Percentiles rank a stretch among this genome's conserved stretches.
Evolutionary conservation across 2,329 filamentous ascomycete species (phyloP).

Genomic region (Elsinoe perseae): DNA sequence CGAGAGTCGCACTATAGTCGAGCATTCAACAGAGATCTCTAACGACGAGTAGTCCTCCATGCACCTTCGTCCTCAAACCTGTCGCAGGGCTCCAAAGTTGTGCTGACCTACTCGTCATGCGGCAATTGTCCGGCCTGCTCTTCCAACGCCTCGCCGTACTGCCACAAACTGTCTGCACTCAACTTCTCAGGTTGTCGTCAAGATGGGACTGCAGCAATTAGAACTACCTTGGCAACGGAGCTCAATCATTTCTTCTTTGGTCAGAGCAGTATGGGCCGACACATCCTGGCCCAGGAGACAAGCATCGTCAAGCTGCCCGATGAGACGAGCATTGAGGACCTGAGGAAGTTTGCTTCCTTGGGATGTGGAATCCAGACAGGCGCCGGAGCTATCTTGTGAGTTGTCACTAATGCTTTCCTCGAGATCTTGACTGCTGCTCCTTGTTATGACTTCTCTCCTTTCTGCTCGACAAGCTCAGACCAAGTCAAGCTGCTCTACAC

Average conservation of each 20-base stretch:
- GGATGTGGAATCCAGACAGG: constrained; percentile 27
- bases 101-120: constrained; percentile 23
- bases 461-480: not conserved
- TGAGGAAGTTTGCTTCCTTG: constrained; percentile 23
- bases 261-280: constrained; percentile 23
- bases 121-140: constrained; percentile 20
- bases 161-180: constrained; percentile 20
- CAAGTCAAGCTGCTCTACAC: not conserved
- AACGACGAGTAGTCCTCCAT: not conserved
- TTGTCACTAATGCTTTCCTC: no score
- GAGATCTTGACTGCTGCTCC: not conserved
- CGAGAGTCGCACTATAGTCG: no score
- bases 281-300: constrained; percentile 22
- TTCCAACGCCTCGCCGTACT: constrained; percentile 21
- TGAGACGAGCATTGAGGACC: constrained; percentile 22
- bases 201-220: constrained; percentile 18
- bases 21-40: no score
- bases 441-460: not conserved
- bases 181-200: constrained; percentile 20
- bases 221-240: constrained; percentile 16
- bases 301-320: constrained; percentile 21
- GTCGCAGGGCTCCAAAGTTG: constrained; percentile 22
- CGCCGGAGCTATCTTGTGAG: constrained; percentile 22
- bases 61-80: constrained; percentile 14
- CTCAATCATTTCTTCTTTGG: constrained; percentile 26